Percentiles rank a stretch among this genome's conserved stretches.
These are phyloP conservation scores for Lithospermum erythrorhizon DNA, from an alignment of 257 asterid species.

Conservation along the genomic window DNA sequence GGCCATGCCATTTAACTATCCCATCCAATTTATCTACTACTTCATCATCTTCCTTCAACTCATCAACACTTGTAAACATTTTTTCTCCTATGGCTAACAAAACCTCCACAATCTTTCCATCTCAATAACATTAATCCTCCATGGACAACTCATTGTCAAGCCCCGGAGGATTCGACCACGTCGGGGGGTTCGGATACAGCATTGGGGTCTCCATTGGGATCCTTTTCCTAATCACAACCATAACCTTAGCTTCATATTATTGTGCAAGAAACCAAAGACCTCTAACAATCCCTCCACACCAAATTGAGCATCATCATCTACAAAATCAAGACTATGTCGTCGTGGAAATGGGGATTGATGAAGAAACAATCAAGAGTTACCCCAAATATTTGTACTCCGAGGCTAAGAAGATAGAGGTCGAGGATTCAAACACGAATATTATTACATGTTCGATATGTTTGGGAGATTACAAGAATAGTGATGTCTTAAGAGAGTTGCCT, in stretches of 20 bases:
- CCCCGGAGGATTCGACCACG: slow-evolving; percentile 34
- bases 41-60: background rate
- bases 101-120: no score
- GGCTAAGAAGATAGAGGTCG: slow-evolving; percentile 20
- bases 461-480: slow-evolving; percentile 14
- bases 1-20: background rate
- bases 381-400: slow-evolving; percentile 62
- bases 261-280: slow-evolving; percentile 47
- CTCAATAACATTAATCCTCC: background rate
- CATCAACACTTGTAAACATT: background rate
- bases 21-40: background rate
- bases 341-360: slow-evolving; percentile 58
- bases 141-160: slow-evolving; percentile 3
- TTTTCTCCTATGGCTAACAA: background rate
- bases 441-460: slow-evolving; percentile 21
- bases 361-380: slow-evolving; percentile 49
- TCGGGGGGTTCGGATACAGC: slow-evolving; percentile 81
- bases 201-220: slow-evolving; percentile 74
- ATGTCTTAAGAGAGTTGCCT: slow-evolving; percentile 13
- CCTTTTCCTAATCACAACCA: slow-evolving; percentile 73
- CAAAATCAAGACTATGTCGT: background rate
- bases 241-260: slow-evolving; percentile 66
- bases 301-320: background rate
- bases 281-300: background rate
- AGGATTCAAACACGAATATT: background rate